Evolutionary conservation across 192 early-diverging fungal species (phyloP), one percentile per base, ranked within the genome.

Genomic region (Rhizoclosmatium sp.): DNA sequence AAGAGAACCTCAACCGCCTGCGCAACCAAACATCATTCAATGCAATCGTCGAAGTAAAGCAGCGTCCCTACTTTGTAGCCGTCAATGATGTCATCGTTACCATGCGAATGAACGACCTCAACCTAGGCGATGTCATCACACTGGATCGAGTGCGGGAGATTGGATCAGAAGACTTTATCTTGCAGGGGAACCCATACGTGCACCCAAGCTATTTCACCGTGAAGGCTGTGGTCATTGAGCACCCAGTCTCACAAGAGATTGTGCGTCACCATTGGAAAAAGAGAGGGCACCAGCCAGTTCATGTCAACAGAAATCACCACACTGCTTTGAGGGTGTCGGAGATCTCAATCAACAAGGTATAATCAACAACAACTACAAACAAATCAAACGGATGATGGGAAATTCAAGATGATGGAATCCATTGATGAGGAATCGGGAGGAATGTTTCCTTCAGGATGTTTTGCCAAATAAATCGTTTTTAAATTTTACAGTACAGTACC

Each of bases 101-200:
- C 51, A 89, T 93, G 82, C 82, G 94, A 21, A 91, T 97, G 79
- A 93, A 93, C 48, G 94, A 97, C 58, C 88, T 97, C 39, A 80
- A 90, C 45, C 82, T 97, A 1, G 98, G 98, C 21, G 96, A 98
- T 86, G 89, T 94, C 48, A 89, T 99, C 76, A 84, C 85, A 61
- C 88, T 99, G 64, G 94, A 96, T 82, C 88, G 93, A 61, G 93
- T 97, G 44, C 89, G 92, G 46, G 96, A 99, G 84, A 82, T 99
- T 40, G 94, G 94, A 16, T 91, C 90, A 41, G 90, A 89, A 47
- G 93, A 96, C 76, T 96, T 91, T 75, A 91, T 95, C 0, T 86
- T 99, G 69, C 84, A 93, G 80, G 97, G 97, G 1, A 82, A 93
- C 76, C 97, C 97, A 14, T 94, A 92, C 75, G 89, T 99, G 40